These are phyloP conservation scores for Neocucurbitaria cava DNA, from an alignment of 2,329 filamentous ascomycete genomes.

Conservation along the genomic window DNA sequence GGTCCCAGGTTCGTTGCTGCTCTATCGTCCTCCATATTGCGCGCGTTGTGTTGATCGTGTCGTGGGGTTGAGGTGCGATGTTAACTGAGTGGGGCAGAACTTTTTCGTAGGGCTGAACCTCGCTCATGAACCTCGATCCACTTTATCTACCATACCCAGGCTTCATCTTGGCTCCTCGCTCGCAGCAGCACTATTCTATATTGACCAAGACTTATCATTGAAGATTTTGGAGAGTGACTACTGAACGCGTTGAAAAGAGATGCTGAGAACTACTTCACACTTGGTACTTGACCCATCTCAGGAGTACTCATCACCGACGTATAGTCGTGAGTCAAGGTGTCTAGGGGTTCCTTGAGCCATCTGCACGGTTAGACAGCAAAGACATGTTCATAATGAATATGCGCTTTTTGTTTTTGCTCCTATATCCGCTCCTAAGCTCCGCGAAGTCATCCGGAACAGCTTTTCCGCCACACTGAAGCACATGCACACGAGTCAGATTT, in stretches of 20 bases:
- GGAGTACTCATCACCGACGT: not conserved
- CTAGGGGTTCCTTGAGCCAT: not conserved
- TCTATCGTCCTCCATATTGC: constrained; percentile 77
- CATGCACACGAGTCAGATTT: not conserved
- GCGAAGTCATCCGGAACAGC: not conserved
- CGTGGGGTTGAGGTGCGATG: constrained; percentile 25
- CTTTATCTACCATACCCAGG: not conserved
- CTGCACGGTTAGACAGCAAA: not conserved
- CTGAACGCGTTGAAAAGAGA: not conserved
- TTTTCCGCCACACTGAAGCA: not conserved
- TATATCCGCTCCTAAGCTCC: not conserved
- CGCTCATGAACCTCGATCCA: not conserved
- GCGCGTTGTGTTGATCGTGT: constrained; percentile 14
- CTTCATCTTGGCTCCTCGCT: not conserved
- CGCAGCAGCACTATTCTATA: not conserved
- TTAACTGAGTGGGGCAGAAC: constrained; percentile 15
- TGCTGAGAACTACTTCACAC: not conserved
- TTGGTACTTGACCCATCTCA: not conserved
- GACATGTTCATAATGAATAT: not conserved
- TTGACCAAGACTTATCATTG: not conserved
- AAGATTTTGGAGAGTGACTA: not conserved
- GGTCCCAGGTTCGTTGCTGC: constrained; percentile 73
- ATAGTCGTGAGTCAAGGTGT: not conserved
- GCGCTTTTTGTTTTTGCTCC: not conserved
- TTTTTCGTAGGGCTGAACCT: constrained; percentile 23